Conservation (phyloP, 2,329 filamentous ascomycete genomes). For the Beauveria sp. region DNA sequence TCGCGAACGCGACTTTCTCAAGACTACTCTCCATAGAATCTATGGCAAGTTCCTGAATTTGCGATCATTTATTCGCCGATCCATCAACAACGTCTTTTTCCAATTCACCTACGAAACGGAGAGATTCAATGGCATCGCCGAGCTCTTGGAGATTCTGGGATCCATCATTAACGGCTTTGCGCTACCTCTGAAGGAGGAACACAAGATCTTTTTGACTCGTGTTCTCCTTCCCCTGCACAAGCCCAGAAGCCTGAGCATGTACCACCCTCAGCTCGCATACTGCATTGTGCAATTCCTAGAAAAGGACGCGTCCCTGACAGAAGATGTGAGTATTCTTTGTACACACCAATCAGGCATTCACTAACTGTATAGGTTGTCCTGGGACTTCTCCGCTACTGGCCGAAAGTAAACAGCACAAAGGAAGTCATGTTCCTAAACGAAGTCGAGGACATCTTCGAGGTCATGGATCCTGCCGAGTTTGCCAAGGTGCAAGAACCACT, state of each 20-base stretch:
- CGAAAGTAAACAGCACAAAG: constrained; percentile 98
- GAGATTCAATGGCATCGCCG: constrained; percentile 95
- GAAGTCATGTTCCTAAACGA: constrained; percentile 99
- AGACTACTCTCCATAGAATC: constrained; percentile 95
- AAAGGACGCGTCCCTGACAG: constrained; percentile 92
- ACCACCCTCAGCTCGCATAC: constrained; percentile 95
- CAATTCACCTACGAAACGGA: constrained; percentile 99
- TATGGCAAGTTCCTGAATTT: constrained; percentile 99
- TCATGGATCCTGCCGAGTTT: constrained; percentile 98
- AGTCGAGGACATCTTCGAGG: constrained; percentile 98
- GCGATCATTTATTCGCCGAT: constrained; percentile 91
- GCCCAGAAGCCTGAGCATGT: constrained; percentile 99
- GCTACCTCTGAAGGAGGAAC: constrained; percentile 92
- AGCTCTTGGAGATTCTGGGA: constrained; percentile 90
- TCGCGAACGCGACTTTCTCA: constrained; percentile 91
- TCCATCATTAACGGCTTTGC: constrained; percentile 99
- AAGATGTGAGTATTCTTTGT: constrained; percentile 50
- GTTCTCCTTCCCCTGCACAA: constrained; percentile 94
- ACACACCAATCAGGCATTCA: constrained; percentile 8
- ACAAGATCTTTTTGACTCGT: constrained; percentile 93
- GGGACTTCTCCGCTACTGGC: constrained; percentile 92
- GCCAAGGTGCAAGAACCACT: constrained; percentile 97
- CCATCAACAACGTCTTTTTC: constrained; percentile 99
- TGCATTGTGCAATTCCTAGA: constrained; percentile 98
- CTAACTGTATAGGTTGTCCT: constrained; percentile 65